Base-by-base conservation (phyloP, 2,329 filamentous ascomycete species). In the Fusarium secorum region DNA sequence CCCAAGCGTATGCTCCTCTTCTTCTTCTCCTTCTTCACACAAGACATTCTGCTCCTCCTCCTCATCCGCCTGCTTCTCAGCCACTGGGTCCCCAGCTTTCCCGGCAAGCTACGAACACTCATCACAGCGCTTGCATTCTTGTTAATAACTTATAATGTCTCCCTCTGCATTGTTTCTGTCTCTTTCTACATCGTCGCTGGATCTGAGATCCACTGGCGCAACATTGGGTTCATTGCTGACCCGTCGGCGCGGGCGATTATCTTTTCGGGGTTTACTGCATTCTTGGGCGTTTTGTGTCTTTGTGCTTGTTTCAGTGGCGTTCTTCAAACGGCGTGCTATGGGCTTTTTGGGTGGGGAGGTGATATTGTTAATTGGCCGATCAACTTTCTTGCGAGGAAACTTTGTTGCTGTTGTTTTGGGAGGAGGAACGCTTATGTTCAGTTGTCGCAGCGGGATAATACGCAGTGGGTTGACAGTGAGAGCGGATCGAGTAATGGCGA, bases 141-240 rank as follows among this genome's bases (percentile, higher is more conserved):
- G 28, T 56, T 78, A 26, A 69, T 76, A 59, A 45, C 56, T 17
- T 71, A 72, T 60, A 71, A 74, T 64, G 68, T 75, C 22, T 39
- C 62, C 3, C 56, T 80, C 10, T 74, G 77, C 36, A 57, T 73
- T 32, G 59, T 75, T 30, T 76, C 71, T 28, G 68, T 80, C 4
- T 76, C 79, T 6, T 81, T 81, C 45, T 81, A 79, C 60, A 56
- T 70, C 13, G 74, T 79, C 14, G 73, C 79, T 9, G 79, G 79
- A 10, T 77, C 79, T 0, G 79, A 81, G 30, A 75, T 81, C 8
- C 80, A 77, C 46, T 81, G 80, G 79, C 74, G 78, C 17, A 81
- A 81, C 51, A 71, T 80, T n/a, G 78, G 70, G 1, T 55, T 81
- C 13, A 79, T 75, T 3, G 71, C 75, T 20, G 80, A 81, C 28